Percentiles rank a stretch among this genome's conserved stretches.
Conservation (phyloP, 139 green algal species). For the Desmodesmus armatus region DNA sequence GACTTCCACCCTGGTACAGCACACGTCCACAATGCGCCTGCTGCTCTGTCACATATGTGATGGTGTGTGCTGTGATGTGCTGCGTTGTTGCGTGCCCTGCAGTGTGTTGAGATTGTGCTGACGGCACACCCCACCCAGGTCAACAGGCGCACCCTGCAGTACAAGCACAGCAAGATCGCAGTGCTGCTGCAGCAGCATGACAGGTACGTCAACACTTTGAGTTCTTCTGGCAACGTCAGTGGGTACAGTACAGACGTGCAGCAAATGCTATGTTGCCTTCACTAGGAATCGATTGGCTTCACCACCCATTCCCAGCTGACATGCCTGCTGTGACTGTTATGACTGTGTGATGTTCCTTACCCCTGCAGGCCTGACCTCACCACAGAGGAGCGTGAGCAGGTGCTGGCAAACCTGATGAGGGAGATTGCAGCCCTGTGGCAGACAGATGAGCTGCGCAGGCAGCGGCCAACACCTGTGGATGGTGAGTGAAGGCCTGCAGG, state of each 20-base stretch:
- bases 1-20: not conserved
- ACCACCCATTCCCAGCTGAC: too few species aligned
- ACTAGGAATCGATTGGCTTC: too few species aligned
- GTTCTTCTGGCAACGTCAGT: too few species aligned
- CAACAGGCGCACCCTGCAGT: conserved; percentile 90
- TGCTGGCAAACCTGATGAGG: conserved; percentile 75
- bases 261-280: too few species aligned
- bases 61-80: not conserved
- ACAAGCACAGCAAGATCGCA: conserved; percentile 91
- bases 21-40: not conserved
- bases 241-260: too few species aligned
- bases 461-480: conserved; percentile 92
- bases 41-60: not conserved
- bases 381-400: conserved; percentile 63
- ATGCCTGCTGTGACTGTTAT: not conserved
- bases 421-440: conserved; percentile 93
- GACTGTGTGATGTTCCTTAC: not conserved
- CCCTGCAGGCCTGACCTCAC: conserved; percentile 67
- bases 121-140: conserved; percentile 96
- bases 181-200: conserved; percentile 86
- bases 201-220: too few species aligned
- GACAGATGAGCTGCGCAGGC: conserved; percentile 93
- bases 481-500: conserved; percentile 59
- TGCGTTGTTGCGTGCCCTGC: not conserved
- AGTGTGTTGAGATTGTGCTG: conserved; percentile 88